Conservation (phyloP, 192 early-diverging fungal genomes). For the Coemansia sp. region DNA sequence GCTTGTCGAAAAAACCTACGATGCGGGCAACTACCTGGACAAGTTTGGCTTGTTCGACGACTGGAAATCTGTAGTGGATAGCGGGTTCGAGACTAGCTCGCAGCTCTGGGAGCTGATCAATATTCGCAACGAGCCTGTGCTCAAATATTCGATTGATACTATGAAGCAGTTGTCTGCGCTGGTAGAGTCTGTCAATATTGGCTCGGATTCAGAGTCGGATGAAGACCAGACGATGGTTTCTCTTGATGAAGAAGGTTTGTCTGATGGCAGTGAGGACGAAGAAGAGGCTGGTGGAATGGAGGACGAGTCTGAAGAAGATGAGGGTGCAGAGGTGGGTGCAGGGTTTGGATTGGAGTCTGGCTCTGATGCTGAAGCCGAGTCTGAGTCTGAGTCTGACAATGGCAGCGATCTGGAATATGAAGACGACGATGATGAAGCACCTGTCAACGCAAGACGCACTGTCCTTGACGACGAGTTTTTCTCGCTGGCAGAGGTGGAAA, state of each 20-base stretch:
- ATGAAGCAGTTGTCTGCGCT: conserved; percentile 55
- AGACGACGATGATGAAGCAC: conserved; percentile 20
- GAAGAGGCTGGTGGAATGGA: conserved; percentile 19
- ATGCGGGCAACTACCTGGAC: conserved; percentile 41
- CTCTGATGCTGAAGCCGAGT: conserved; percentile 46
- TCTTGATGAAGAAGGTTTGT: conserved; percentile 24
- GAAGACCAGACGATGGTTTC: conserved; percentile 1
- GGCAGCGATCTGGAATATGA: conserved; percentile 48
- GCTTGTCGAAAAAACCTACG: conserved; percentile 41
- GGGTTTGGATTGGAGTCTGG: conserved; percentile 2
- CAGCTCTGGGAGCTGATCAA: conserved; percentile 95
- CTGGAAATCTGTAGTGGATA: conserved; percentile 32
- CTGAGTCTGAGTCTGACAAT: conserved; percentile 39
- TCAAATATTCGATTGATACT: conserved; percentile 59
- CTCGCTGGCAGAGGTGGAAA: conserved; percentile 80
- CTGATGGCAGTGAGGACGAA: conserved; percentile 25
- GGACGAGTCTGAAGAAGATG: conserved; percentile 16
- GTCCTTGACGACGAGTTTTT: conserved; percentile 95
- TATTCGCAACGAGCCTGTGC: conserved; percentile 79
- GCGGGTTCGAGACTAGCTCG: conserved; percentile 56
- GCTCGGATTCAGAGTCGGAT: conserved; percentile 31
- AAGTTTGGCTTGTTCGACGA: conserved; percentile 53
- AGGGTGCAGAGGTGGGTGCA: conserved; percentile 13
- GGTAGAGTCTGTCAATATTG: conserved; percentile 45
- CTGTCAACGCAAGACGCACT: conserved; percentile 45